Evolutionary conservation across 371 early-diverging fungal species (phyloP), one percentile per base, ranked within the genome.

Genomic region (Paraphysoderma sedebokerense): DNA sequence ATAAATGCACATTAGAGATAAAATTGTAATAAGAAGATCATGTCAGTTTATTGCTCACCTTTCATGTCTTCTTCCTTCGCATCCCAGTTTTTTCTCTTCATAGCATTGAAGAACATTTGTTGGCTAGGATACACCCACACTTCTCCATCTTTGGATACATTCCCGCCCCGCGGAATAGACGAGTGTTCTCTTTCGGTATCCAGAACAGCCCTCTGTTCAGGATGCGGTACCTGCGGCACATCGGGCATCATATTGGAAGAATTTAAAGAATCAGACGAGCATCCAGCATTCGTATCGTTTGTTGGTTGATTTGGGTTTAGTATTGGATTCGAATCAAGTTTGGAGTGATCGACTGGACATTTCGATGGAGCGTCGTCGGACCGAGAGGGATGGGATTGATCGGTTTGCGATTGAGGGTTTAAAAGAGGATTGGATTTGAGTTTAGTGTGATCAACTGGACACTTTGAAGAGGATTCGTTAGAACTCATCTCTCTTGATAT

Each of bases 91-190:
- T 92, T 95, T 47, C 91, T 77, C 53, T 71, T 74, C 81, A 95
- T 81, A 4, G 96, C 92, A 53, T 89, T 85, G 59, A 76, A 87
- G 48, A 87, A 89, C 79, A 84, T 83, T 58, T 91, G 90, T 53
- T 88, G 87, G 8, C 86, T 85, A 5, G 96, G 96, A 57, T 95
- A 95, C n/a, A 87, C 64, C 96, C 96, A 95, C n/a, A 70, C 55
- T 28, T 65, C 63, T 32, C 76, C 72, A 5, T 57, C 50, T 6
- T 63, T 58, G 23, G 67, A 57, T 24, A 49, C 58, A 9, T 44
- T 12, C 0, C 45, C 45, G 29, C 29, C 26, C n/a, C 71, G 64
- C 20, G 89, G 89, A 56, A 89, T 89, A 7, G 73, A 65, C 5
- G 81, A 80, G 11, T 61, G 53, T 30, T 79, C 81, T 22, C 87